These are phyloP conservation scores for Thelephora terrestris DNA, from an alignment of 1,284 basidiomycete genomes.

Conservation along the genomic window DNA sequence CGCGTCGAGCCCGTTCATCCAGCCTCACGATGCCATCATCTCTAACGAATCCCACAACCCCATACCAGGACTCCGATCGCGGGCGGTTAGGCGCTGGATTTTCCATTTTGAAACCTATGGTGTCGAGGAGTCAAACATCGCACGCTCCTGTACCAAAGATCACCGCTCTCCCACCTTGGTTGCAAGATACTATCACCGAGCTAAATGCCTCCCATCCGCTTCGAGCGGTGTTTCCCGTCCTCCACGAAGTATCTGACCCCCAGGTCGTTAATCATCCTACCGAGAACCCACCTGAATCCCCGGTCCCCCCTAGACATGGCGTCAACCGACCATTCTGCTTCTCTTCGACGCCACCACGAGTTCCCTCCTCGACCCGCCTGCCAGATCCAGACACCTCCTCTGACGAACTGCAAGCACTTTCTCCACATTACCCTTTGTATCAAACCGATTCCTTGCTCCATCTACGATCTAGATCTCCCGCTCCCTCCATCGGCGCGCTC, in stretches of 20 bases:
- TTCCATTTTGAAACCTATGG: no score
- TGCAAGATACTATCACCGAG: neutral
- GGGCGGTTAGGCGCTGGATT: no score
- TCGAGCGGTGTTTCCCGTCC: neutral
- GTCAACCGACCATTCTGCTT: neutral
- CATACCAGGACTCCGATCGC: no score
- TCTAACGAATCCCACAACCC: no score
- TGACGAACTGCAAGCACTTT: neutral
- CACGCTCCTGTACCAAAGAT: no score
- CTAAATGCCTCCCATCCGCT: neutral
- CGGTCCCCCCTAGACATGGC: neutral
- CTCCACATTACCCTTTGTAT: neutral
- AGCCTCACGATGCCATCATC: no score
- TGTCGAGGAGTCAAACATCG: no score
- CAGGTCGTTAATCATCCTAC: neutral
- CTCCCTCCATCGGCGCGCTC: neutral
- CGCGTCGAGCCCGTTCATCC: no score
- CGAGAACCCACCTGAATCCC: neutral
- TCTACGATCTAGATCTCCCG: neutral
- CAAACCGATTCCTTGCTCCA: neutral
- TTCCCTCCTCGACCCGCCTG: neutral
- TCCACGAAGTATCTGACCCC: neutral
- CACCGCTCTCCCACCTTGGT: neutral
- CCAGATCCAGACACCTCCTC: neutral
- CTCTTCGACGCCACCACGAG: neutral